Conservation (phyloP, 345 rosid genomes). For the Erucastrum elatum region DNA sequence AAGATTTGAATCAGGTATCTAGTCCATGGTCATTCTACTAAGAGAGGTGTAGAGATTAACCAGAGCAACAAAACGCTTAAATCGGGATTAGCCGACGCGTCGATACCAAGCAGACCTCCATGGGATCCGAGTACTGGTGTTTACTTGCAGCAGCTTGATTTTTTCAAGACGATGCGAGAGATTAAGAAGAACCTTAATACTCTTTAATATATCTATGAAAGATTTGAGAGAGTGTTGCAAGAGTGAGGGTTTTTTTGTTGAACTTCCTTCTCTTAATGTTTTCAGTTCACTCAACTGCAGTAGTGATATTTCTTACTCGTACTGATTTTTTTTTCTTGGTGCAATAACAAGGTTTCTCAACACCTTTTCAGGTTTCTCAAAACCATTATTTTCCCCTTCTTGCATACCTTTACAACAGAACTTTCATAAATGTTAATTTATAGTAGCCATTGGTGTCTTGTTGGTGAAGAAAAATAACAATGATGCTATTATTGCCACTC, state of each 20-base stretch:
- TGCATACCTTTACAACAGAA: not conserved
- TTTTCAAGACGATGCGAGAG: conserved; percentile 46
- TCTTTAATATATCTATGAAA: conserved; percentile 66
- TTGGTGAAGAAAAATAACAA: not conserved
- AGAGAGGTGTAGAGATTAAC: not conserved
- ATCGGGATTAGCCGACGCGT: not conserved
- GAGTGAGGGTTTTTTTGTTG: not conserved
- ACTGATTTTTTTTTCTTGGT: not conserved
- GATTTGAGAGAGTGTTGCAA: conserved; percentile 74
- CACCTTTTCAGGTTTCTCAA: not conserved
- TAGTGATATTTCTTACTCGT: not conserved
- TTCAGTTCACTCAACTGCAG: not conserved
- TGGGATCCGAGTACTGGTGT: not conserved
- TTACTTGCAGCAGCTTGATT: not conserved
- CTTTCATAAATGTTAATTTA: not conserved
- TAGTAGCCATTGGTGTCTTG: not conserved
- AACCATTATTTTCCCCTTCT: not conserved
- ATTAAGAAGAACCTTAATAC: conserved; percentile 63
- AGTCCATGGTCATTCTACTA: not conserved
- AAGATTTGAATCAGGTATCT: too few relatives aligned
- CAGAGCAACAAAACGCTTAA: not conserved
- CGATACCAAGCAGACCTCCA: not conserved
- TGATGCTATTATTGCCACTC: not conserved
- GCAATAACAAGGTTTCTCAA: not conserved
- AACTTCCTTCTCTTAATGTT: not conserved